These are phyloP conservation scores for Cladosporium sp. DNA, from an alignment of 2,329 filamentous ascomycete species.

Conservation along the genomic window DNA sequence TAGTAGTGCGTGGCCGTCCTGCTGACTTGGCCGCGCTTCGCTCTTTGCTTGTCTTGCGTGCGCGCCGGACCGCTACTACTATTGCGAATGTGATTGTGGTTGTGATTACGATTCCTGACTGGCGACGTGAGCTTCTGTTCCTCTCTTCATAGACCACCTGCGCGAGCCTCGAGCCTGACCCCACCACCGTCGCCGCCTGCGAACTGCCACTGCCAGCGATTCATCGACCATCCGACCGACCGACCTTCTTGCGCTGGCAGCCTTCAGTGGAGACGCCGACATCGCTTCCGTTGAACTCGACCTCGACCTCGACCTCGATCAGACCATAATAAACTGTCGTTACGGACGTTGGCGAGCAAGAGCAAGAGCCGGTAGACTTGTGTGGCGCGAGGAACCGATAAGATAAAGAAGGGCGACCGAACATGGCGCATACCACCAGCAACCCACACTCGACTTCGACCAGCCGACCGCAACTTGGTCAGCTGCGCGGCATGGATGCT, in stretches of 20 bases:
- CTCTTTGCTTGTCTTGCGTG: not conserved
- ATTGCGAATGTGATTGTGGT: not conserved
- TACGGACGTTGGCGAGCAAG: not conserved
- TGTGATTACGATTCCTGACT: not conserved
- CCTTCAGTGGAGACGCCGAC: constrained; percentile 9
- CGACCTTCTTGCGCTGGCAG: constrained; percentile 6
- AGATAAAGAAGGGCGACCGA: not conserved
- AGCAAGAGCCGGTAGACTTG: not conserved
- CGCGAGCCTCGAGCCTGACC: not conserved
- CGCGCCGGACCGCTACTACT: not conserved
- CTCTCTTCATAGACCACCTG: not conserved
- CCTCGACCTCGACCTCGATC: not conserved
- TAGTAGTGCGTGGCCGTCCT: not conserved
- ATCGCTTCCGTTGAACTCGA: not conserved
- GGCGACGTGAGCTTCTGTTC: not conserved
- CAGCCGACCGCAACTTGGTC: constrained; percentile 23
- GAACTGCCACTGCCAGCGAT: not conserved
- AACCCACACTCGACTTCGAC: constrained; percentile 1
- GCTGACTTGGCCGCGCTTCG: constrained; percentile 6
- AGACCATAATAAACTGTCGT: not conserved
- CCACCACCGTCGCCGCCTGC: not conserved
- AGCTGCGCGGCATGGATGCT: constrained; percentile 31
- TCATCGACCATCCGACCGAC: not conserved
- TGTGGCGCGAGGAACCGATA: not conserved
- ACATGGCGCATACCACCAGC: constrained; percentile 8